Evolutionary conservation across 805 yeast genomes (phyloP).

Genomic region (Komagataella phaffii): DNA sequence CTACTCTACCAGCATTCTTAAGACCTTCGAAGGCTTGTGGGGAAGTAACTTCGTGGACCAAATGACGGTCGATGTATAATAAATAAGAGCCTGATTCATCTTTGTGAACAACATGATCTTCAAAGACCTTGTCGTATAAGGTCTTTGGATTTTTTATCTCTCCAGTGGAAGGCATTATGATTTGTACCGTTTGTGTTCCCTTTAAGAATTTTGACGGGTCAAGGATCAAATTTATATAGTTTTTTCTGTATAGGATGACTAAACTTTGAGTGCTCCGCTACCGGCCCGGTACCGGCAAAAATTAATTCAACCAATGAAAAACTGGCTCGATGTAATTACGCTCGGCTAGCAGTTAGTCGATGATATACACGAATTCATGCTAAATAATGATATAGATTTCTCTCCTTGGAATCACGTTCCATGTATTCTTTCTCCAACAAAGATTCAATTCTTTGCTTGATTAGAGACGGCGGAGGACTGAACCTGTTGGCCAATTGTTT

Average conservation of each 20-base stretch:
- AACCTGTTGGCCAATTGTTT: conserved; percentile 50
- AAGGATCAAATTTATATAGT: neutral
- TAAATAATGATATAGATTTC: conserved; percentile 50
- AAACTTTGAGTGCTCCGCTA: neutral
- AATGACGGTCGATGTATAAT: conserved; percentile 89
- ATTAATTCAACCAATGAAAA: neutral
- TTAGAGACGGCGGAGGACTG: conserved; percentile 50
- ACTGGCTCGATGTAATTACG: neutral
- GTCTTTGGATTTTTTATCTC: conserved; percentile 39
- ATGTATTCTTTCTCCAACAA: conserved; percentile 73
- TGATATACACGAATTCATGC: conserved; percentile 24
- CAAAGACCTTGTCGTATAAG: conserved; percentile 91
- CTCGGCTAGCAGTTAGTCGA: neutral
- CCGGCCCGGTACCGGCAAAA: neutral
- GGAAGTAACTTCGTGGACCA: conserved; percentile 97
- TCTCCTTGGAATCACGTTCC: conserved; percentile 51
- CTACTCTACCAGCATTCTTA: conserved; percentile 72
- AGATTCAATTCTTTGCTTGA: conserved; percentile 62
- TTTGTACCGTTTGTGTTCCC: neutral
- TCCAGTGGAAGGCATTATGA: neutral
- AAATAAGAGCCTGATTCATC: conserved; percentile 82
- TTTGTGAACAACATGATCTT: conserved; percentile 84
- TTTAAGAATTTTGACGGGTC: neutral
- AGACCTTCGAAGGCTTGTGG: conserved; percentile 99
- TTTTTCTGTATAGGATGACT: neutral